These are phyloP conservation scores for Talaromyces marneffei DNA, from an alignment of 2,329 filamentous ascomycete genomes.

Conservation along the genomic window DNA sequence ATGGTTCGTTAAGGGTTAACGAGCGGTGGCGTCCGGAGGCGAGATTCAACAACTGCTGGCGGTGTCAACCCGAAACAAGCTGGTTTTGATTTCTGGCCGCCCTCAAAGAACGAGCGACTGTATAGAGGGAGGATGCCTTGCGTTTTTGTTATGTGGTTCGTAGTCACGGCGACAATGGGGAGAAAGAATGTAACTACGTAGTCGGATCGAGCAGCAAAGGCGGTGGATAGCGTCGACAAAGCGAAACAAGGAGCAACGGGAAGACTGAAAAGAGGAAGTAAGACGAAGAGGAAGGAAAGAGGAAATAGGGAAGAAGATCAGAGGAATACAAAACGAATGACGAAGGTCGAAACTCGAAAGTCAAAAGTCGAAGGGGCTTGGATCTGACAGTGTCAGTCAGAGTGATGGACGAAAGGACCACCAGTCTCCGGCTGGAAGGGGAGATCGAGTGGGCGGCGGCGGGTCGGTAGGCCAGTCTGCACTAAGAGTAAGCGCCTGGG, in stretches of 20 bases:
- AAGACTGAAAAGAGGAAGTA: neutral
- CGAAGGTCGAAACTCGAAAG: neutral
- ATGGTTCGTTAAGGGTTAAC: neutral
- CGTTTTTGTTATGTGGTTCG: neutral
- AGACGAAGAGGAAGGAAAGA: neutral
- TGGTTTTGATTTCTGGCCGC: neutral
- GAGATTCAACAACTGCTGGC: neutral
- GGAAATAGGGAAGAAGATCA: neutral
- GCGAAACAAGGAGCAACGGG: neutral
- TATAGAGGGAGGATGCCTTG: neutral
- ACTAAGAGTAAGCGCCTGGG: neutral
- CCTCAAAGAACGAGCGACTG: neutral
- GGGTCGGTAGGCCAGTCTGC: neutral
- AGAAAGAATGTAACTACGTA: conserved; percentile 16
- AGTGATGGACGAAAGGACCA: neutral
- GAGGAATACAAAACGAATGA: conserved; percentile 12
- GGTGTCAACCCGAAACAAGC: neutral
- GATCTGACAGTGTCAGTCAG: neutral
- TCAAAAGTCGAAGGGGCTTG: neutral
- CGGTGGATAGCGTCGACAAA: neutral
- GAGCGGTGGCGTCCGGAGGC: neutral
- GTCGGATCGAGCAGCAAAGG: conserved; percentile 7
- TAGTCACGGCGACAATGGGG: conserved; percentile 6
- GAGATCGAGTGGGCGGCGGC: neutral
- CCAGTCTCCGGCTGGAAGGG: neutral